Evolutionary conservation across 148 eudicot species (phyloP).

Genomic region (Limonium bicolor): DNA sequence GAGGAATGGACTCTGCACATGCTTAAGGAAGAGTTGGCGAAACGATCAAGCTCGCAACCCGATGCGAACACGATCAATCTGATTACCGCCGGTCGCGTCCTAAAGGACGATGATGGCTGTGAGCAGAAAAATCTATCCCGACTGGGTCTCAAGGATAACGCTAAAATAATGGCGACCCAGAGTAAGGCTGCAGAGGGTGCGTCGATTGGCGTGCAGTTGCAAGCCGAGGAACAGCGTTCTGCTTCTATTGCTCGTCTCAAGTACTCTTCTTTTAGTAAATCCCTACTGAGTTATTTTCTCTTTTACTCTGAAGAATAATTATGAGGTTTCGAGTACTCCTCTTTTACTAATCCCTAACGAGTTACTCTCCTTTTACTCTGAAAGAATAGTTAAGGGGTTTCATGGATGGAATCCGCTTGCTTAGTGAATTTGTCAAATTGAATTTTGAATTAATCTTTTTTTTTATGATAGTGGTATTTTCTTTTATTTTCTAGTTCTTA

Average conservation of each 20-base stretch:
- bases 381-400: too few relatives aligned
- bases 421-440: too few relatives aligned
- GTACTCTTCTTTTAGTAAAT: constrained; percentile 12
- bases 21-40: constrained; percentile 44
- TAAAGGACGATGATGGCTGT: constrained; percentile 43
- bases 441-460: too few relatives aligned
- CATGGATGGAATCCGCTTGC: too few relatives aligned
- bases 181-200: constrained; percentile 32
- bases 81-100: constrained; percentile 58
- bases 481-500: too few relatives aligned
- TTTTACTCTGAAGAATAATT: too few relatives aligned
- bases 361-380: too few relatives aligned
- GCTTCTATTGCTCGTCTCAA: constrained; percentile 47
- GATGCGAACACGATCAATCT: constrained; percentile 37
- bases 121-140: constrained; percentile 25
- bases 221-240: constrained; percentile 66
- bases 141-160: constrained; percentile 52
- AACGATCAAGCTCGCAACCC: constrained; percentile 23
- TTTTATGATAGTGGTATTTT: too few relatives aligned
- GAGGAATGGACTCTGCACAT: constrained; percentile 51
- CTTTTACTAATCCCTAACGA: too few relatives aligned
- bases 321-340: too few relatives aligned
- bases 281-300: background rate
- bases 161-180: constrained; percentile 47
- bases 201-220: constrained; percentile 22